A percentile compares a stretch with the other conserved stretches of the same genome.
Evolutionary conservation across 108 stramenopile genomes (phyloP).

Genomic region (Skeletonema tropicum): DNA sequence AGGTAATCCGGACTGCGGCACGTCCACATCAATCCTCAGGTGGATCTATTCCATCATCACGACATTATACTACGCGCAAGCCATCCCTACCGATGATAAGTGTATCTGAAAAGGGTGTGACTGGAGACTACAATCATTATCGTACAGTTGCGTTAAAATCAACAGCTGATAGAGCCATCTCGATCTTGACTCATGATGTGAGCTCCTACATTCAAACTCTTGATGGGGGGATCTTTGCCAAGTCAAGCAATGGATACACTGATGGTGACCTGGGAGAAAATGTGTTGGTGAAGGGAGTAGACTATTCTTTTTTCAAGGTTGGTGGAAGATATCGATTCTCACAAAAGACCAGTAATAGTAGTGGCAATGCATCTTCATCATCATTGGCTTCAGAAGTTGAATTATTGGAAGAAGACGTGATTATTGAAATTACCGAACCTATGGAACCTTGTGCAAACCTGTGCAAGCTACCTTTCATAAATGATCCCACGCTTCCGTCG

Average conservation of each 20-base stretch:
- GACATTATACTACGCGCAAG: slow-evolving; percentile 60
- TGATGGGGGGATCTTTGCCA: slow-evolving; percentile 19
- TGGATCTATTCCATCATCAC: slow-evolving; percentile 45
- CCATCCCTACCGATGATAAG: slow-evolving; percentile 17
- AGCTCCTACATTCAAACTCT: slow-evolving; percentile 30
- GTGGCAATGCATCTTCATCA: background rate
- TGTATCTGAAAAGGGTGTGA: slow-evolving; percentile 38
- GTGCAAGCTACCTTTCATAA: slow-evolving; percentile 64
- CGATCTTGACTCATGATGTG: slow-evolving; percentile 57
- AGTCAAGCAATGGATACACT: slow-evolving; percentile 13
- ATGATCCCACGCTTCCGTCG: slow-evolving; percentile 22
- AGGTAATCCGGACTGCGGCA: slow-evolving; percentile 50
- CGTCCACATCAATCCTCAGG: slow-evolving; percentile 32
- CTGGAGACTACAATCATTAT: slow-evolving; percentile 69
- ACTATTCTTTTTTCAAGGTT: slow-evolving; percentile 49
- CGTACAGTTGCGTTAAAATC: slow-evolving; percentile 54
- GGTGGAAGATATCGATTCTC: slow-evolving; percentile 52
- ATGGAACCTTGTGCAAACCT: slow-evolving; percentile 65
- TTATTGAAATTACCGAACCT: slow-evolving; percentile 65
- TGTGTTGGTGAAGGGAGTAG: slow-evolving; percentile 53
- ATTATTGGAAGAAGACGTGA: slow-evolving; percentile 12
- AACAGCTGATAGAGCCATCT: slow-evolving; percentile 60
- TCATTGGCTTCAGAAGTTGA: background rate
- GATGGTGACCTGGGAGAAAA: slow-evolving; percentile 72
- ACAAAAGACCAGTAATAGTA: background rate